Conservation (phyloP, 2,329 filamentous ascomycete genomes). For the Sphaerulina musiva region DNA sequence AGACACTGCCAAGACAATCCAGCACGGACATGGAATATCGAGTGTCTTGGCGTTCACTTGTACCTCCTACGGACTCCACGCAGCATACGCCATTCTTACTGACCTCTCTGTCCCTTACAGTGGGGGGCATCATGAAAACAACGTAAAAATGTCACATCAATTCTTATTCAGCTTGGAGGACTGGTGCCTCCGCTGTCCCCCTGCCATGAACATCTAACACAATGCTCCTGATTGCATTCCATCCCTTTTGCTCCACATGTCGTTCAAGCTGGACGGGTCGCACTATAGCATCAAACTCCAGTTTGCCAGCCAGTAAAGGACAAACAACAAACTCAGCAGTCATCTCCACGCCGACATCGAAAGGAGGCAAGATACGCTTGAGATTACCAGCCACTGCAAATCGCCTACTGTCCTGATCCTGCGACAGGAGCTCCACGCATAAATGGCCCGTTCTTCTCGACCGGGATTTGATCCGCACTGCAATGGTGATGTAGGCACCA, state of each 20-base stretch:
- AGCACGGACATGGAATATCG: too few species aligned
- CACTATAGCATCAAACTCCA: conserved; percentile 18
- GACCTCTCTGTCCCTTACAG: too few species aligned
- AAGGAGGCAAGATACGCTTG: conserved; percentile 15
- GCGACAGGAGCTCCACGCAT: conserved; percentile 10
- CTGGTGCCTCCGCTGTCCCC: neutral
- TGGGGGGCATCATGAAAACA: too few species aligned
- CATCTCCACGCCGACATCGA: conserved; percentile 11
- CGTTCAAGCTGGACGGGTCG: conserved; percentile 6
- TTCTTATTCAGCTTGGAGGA: too few species aligned
- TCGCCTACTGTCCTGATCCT: conserved; percentile 11
- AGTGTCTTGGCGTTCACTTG: too few species aligned
- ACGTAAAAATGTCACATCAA: too few species aligned
- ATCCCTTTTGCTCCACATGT: neutral
- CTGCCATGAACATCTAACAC: neutral
- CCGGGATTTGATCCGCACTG: conserved; percentile 8
- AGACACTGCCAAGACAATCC: too few species aligned
- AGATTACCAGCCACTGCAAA: conserved; percentile 20
- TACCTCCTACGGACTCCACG: too few species aligned
- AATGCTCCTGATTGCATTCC: neutral
- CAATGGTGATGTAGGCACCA: neutral
- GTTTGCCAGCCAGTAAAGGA: conserved; percentile 19
- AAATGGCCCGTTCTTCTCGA: neutral
- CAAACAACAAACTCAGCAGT: conserved; percentile 23
- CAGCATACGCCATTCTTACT: too few species aligned